Conservation (phyloP, 441 rosid genomes). For the Populus tomentosa region DNA sequence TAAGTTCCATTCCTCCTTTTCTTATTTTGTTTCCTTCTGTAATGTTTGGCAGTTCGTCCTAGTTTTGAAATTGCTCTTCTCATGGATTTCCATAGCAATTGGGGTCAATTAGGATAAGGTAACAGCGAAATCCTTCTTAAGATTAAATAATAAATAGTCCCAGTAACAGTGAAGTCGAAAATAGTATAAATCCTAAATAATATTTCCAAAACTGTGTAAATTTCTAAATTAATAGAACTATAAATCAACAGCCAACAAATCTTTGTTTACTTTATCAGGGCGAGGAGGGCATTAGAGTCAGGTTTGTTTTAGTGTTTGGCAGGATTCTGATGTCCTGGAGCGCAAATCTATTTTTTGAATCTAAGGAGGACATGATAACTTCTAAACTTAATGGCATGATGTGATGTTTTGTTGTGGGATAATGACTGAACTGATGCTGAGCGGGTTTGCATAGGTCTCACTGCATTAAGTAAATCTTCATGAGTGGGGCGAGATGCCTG, state of each 20-base stretch:
- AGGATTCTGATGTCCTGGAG: not conserved
- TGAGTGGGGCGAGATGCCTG: not conserved
- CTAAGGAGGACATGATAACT: not conserved
- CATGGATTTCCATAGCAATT: not conserved
- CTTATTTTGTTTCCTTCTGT: not conserved
- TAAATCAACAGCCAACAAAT: not conserved
- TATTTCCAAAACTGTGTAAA: not conserved
- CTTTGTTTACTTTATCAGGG: not conserved
- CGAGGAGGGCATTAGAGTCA: not conserved
- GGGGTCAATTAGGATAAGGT: not conserved
- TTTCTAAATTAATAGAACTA: not conserved
- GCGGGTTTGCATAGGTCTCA: not conserved
- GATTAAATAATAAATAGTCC: too few relatives aligned
- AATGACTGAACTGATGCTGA: not conserved
- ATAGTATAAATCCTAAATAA: not conserved
- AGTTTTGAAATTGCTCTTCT: not conserved
- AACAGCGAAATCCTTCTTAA: not conserved
- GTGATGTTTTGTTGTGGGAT: not conserved
- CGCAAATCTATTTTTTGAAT: not conserved
- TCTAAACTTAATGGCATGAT: not conserved
- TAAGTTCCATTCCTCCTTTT: constrained; percentile 37
- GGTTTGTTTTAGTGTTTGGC: not conserved
- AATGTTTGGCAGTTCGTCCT: not conserved
- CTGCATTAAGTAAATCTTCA: not conserved
- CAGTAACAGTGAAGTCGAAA: not conserved